phyloP scores from a whole-genome alignment of 106 monocot species.

The Dioscorea zingiberensis region DNA sequence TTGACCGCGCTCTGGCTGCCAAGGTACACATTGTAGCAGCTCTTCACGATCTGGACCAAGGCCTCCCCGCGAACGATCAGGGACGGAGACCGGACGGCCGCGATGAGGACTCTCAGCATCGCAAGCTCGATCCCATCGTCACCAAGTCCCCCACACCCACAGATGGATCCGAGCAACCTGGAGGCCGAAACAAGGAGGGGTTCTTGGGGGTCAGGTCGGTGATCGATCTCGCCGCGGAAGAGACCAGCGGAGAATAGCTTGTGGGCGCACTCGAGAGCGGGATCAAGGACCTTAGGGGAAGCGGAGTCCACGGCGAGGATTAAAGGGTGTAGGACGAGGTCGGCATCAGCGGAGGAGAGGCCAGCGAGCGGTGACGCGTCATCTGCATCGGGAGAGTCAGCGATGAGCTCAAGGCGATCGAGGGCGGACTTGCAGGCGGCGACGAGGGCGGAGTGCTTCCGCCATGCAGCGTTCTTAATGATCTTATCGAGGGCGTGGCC shows the following conservation, averaged over 20 bases:
- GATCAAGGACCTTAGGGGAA: conserved; percentile 29
- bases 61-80: conserved; percentile 49
- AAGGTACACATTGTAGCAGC: conserved; percentile 85
- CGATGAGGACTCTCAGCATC: conserved; percentile 54
- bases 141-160: conserved; percentile 29
- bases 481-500: conserved; percentile 92
- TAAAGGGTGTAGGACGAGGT: conserved; percentile 19
- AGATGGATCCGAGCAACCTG: conserved; percentile 34
- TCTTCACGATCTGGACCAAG: conserved; percentile 68
- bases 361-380: conserved; percentile 20
- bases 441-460: conserved; percentile 81
- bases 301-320: conserved; percentile 22
- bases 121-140: conserved; percentile 74
- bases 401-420: conserved; percentile 47
- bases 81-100: conserved; percentile 59
- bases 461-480: conserved; percentile 98
- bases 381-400: conserved; percentile 19
- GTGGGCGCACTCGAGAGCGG: conserved; percentile 36
- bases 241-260: conserved; percentile 30
- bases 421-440: conserved; percentile 81
- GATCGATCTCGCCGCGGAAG: conserved; percentile 15
- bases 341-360: conserved; percentile 21
- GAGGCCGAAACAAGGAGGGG: conserved; percentile 1
- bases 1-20: conserved; percentile 63
- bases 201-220: neutral